A percentile compares a stretch with the other conserved stretches of the same genome.
These are phyloP conservation scores for Suhomyces kunorum DNA, from an alignment of 1,139 yeast genomes.

Conservation along the genomic window DNA sequence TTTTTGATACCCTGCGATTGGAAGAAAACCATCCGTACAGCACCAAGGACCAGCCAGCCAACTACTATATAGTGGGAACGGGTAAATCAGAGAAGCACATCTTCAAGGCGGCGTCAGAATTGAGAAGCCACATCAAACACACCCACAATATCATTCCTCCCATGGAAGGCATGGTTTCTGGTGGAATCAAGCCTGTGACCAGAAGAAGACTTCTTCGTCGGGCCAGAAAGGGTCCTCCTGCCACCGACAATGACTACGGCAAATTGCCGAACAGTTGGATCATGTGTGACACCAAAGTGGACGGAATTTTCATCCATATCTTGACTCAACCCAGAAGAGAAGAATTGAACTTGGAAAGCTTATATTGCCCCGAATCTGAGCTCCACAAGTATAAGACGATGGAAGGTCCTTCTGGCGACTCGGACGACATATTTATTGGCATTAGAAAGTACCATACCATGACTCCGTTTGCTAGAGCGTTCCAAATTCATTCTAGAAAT, in stretches of 20 bases:
- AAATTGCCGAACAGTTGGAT: constrained; percentile 73
- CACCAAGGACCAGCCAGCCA: constrained; percentile 33
- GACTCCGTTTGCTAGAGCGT: constrained; percentile 17
- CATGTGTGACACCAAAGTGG: constrained; percentile 66
- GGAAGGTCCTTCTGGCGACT: constrained; percentile 16
- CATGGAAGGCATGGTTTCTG: constrained; percentile 72
- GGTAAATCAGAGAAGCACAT: constrained; percentile 81
- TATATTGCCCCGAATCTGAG: constrained; percentile 59
- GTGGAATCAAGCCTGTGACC: constrained; percentile 56
- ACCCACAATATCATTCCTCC: constrained; percentile 42
- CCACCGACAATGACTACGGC: constrained; percentile 60
- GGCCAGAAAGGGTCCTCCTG: constrained; percentile 55
- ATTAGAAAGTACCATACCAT: constrained; percentile 43
- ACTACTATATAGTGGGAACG: constrained; percentile 65
- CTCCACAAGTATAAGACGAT: constrained; percentile 26
- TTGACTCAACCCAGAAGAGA: constrained; percentile 68
- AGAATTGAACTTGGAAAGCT: constrained; percentile 66
- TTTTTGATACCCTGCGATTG: constrained; percentile 51
- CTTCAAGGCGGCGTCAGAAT: constrained; percentile 65
- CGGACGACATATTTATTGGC: constrained; percentile 53
- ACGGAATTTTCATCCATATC: constrained; percentile 67
- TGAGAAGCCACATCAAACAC: constrained; percentile 44
- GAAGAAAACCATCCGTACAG: constrained; percentile 45
- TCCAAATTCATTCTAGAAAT: background rate
- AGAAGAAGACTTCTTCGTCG: constrained; percentile 63